Evolutionary conservation across 768 basidiomycete species (phyloP).

Genomic region (Pisolithus tinctorius): DNA sequence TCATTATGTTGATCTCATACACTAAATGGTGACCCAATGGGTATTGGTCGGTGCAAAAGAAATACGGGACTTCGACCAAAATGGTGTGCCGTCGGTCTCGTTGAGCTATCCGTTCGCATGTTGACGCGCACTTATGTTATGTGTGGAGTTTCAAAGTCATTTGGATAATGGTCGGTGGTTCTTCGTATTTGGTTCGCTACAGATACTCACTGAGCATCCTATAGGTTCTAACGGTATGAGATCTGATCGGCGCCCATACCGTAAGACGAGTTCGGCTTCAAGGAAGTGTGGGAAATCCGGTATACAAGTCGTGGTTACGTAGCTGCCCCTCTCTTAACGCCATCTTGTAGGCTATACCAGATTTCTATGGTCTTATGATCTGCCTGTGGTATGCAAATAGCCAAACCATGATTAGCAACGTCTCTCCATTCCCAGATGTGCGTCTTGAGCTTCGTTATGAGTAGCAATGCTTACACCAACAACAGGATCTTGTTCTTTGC

Average conservation of each 20-base stretch:
- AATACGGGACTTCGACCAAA: constrained; percentile 58
- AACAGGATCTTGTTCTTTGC: constrained; percentile 66
- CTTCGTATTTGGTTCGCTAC: background rate
- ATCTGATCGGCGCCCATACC: constrained; percentile 70
- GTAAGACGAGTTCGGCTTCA: constrained; percentile 61
- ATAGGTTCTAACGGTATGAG: constrained; percentile 64
- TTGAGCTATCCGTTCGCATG: background rate
- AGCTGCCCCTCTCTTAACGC: background rate
- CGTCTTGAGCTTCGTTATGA: constrained; percentile 9
- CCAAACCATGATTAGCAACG: constrained; percentile 79
- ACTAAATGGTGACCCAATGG: constrained; percentile 27
- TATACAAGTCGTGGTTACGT: constrained; percentile 15
- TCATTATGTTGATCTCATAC: background rate
- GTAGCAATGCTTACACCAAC: background rate
- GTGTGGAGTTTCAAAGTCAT: constrained; percentile 68
- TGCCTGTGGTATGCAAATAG: constrained; percentile 81
- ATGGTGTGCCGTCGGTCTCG: constrained; percentile 20
- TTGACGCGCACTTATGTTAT: constrained; percentile 25
- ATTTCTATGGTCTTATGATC: constrained; percentile 64
- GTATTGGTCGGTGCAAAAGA: constrained; percentile 67
- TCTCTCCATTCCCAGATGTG: constrained; percentile 68
- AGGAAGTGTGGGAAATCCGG: constrained; percentile 81
- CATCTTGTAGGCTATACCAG: constrained; percentile 49
- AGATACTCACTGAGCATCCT: background rate
- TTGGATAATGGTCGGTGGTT: constrained; percentile 54